Base-by-base conservation (phyloP, 257 asterid species). In the Solanum ahanhuiri region DNA sequence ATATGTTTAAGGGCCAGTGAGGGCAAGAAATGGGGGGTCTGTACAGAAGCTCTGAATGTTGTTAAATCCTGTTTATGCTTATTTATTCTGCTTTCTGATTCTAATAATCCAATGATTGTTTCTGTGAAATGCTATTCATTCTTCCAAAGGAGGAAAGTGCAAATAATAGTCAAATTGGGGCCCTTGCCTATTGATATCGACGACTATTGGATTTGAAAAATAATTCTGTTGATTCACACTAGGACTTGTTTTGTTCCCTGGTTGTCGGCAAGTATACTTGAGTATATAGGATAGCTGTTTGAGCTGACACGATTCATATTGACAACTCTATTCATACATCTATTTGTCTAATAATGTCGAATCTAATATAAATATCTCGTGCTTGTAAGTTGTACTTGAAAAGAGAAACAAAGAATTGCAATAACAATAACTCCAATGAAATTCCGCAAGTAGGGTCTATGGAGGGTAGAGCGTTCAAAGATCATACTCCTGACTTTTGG, bases 61-160 rank as follows among this genome's bases (percentile, higher is more conserved):
- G 63, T 77, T 43, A 79, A 25, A 48, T 79, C 41, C 41, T 45
- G 84, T 48, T 48, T 79, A 17, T 79, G 39, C 0, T 3, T 2
- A 28, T 28, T 79, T 79, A 45, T 45, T 79, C 39, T 7, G 84
- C 14, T 11, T 39, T 39, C 57, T 37, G 33, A 75, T 75, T 75
- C 82, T 75, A 75, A 39, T 75, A 39, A 39, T 37, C 33, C 82
- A 22, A 39, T 75, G 58, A 75, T n/a, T 22, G 54, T 45, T n/a
- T 79, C 28, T 28, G 25, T 25, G 25, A 25, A 35, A 72, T 72
- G 31, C 6, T 41, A 41, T 41, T 39, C 23, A n/a, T 37, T 75
- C 58, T 75, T 75, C 34, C 82, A 75, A n/a, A 37, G 25, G 28
- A 4, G 76, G 41, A 35, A 43, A 43, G 31, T 35, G 7, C 60